Evolutionary conservation across 106 monocot genomes (phyloP).

Genomic region (Narthecium ossifragum): DNA sequence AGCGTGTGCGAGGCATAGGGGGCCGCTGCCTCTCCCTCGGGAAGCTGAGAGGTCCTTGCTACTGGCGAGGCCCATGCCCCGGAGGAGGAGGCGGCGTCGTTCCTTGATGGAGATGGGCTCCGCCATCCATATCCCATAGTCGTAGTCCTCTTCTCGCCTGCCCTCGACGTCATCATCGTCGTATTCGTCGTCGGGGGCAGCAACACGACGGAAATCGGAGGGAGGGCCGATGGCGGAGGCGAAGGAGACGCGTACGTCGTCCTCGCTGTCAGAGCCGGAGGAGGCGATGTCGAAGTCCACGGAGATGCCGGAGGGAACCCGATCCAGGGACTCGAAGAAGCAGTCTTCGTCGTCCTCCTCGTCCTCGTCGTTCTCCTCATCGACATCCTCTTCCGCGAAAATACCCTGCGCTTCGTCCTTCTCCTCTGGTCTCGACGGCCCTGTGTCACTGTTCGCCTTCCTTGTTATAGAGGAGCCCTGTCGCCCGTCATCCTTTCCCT

Average conservation of each 20-base stretch:
- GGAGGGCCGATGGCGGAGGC: constrained; percentile 70
- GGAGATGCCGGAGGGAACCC: constrained; percentile 60
- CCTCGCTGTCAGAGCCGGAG: constrained; percentile 36
- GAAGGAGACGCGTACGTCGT: constrained; percentile 68
- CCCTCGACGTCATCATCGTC: constrained; percentile 2
- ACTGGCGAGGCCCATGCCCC: constrained; percentile 81
- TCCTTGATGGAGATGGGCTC: constrained; percentile 61
- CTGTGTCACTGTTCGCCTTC: no score
- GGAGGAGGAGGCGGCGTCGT: constrained; percentile 62
- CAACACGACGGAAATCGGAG: constrained; percentile 13
- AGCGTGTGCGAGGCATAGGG: neutral
- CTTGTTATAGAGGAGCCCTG: no score
- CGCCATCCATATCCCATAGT: constrained; percentile 75
- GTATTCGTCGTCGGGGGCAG: constrained; percentile 7
- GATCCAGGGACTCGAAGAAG: constrained; percentile 78
- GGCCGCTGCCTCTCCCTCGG: no score
- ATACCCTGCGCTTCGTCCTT: no score
- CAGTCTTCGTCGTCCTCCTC: constrained; percentile 20
- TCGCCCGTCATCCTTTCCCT: no score
- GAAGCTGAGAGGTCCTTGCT: constrained; percentile 32
- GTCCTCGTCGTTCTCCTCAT: constrained; percentile 5
- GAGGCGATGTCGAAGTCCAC: constrained; percentile 33
- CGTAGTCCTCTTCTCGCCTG: constrained; percentile 5
- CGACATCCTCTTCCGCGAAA: no score
- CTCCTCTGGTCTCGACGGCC: no score